Conservation (phyloP, 805 yeast species). For the Tetrapisispora iriomotensis region DNA sequence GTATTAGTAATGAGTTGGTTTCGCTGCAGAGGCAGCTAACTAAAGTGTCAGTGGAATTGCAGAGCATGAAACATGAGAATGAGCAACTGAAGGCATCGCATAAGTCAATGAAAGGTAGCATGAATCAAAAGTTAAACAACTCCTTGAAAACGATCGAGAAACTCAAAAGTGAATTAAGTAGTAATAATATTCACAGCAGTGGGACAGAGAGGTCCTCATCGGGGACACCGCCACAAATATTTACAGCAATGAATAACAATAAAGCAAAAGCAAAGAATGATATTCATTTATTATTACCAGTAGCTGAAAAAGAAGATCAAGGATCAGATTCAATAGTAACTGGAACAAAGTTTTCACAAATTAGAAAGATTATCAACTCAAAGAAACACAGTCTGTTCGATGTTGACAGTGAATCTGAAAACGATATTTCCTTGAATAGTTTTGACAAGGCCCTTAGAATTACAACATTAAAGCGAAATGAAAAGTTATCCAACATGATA, state of each 20-base stretch:
- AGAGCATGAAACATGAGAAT: conserved; percentile 22
- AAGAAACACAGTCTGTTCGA: conserved; percentile 16
- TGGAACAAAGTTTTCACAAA: conserved; percentile 12
- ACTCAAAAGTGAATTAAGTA: conserved; percentile 13
- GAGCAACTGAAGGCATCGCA: conserved; percentile 26
- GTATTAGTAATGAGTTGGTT: conserved; percentile 25
- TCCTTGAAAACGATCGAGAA: conserved; percentile 26
- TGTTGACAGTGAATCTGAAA: conserved; percentile 11
- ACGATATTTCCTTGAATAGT: conserved; percentile 8
- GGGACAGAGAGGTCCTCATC: not conserved
- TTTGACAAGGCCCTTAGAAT: conserved; percentile 13
- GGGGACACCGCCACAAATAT: not conserved
- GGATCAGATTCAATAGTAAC: conserved; percentile 13
- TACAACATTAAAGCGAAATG: conserved; percentile 11
- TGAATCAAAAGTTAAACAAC: conserved; percentile 19
- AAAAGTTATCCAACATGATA: conserved; percentile 10
- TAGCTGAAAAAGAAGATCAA: conserved; percentile 10
- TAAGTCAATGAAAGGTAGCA: conserved; percentile 27
- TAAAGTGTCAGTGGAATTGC: conserved; percentile 28
- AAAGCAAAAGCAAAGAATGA: conserved; percentile 6
- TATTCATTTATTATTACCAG: conserved; percentile 22
- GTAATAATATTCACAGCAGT: conserved; percentile 7
- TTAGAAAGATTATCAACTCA: conserved; percentile 15
- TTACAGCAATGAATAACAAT: conserved; percentile 1
- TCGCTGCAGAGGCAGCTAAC: conserved; percentile 29